A percentile compares a stretch with the other conserved stretches of the same genome.
These are phyloP conservation scores for Wallacemonas sp. DNA, from an alignment of 208 protist genomes.

Conservation along the genomic window DNA sequence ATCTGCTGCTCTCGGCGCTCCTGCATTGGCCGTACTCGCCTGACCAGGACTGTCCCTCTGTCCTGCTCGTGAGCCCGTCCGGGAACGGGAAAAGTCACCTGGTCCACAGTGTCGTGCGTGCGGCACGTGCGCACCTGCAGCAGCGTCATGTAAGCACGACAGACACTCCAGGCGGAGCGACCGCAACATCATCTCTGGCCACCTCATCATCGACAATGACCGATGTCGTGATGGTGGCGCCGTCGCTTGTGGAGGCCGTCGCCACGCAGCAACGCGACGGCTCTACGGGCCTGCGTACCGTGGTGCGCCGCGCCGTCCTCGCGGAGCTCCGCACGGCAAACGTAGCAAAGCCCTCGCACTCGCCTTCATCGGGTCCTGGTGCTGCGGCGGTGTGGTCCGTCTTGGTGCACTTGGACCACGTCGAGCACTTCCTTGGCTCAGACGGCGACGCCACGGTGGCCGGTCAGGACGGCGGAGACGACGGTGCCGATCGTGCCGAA, in stretches of 20 bases:
- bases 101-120: slow-evolving; percentile 14
- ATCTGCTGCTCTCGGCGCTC: slow-evolving; percentile 42
- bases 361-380: too few species aligned
- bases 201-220: background rate
- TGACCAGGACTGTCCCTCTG: slow-evolving; percentile 28
- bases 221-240: slow-evolving; percentile 27
- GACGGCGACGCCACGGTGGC: slow-evolving; percentile 10
- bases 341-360: background rate
- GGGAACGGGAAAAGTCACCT: slow-evolving; percentile 72
- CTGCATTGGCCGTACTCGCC: slow-evolving; percentile 48
- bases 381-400: too few species aligned
- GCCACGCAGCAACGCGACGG: slow-evolving; percentile 39
- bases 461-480: background rate
- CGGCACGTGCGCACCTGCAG: background rate
- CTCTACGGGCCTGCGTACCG: slow-evolving; percentile 42
- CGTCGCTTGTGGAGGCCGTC: slow-evolving; percentile 32
- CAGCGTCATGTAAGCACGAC: too few species aligned
- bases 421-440: slow-evolving; percentile 49
- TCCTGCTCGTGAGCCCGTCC: slow-evolving; percentile 59
- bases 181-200: background rate
- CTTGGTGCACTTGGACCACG: slow-evolving; percentile 67
- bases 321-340: background rate
- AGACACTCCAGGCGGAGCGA: too few species aligned
- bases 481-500: slow-evolving; percentile 4
- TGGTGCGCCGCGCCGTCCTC: slow-evolving; percentile 29